A percentile compares a stretch with the other conserved stretches of the same genome.
phyloP scores from a whole-genome alignment of 345 rosid genomes.

The Linum tenue region DNA sequence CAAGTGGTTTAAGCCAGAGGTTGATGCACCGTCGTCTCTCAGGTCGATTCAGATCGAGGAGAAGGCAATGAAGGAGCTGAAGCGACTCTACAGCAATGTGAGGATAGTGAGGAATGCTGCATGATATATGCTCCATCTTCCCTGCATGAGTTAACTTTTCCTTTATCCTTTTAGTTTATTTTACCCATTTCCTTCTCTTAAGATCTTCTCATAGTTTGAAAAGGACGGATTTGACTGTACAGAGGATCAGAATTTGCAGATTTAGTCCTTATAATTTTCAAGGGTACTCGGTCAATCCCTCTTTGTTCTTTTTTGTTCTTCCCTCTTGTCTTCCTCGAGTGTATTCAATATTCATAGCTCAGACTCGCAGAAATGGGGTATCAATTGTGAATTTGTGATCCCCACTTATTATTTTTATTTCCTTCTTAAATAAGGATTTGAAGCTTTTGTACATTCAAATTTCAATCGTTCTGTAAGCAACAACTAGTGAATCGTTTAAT shows the following conservation, averaged over 20 bases:
- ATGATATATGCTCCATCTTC: background rate
- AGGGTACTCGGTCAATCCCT: background rate
- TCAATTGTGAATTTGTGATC: too few relatives aligned
- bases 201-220: background rate
- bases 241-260: background rate
- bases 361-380: too few relatives aligned
- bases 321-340: background rate
- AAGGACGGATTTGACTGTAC: background rate
- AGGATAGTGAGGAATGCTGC: slow-evolving; percentile 59
- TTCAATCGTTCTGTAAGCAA: too few relatives aligned
- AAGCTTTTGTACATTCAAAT: too few relatives aligned
- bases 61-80: slow-evolving; percentile 87
- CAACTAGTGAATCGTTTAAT: too few relatives aligned
- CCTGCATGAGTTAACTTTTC: background rate
- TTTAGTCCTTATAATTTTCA: background rate
- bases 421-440: too few relatives aligned
- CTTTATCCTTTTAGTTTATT: background rate
- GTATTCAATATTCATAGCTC: too few relatives aligned
- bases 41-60: slow-evolving; percentile 92
- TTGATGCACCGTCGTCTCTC: slow-evolving; percentile 56
- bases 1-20: slow-evolving; percentile 93
- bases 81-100: slow-evolving; percentile 77
- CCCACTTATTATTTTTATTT: too few relatives aligned
- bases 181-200: background rate
- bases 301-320: background rate